Evolutionary conservation across 2,329 filamentous ascomycete species (phyloP).

Genomic region (Bertia moriformis): DNA sequence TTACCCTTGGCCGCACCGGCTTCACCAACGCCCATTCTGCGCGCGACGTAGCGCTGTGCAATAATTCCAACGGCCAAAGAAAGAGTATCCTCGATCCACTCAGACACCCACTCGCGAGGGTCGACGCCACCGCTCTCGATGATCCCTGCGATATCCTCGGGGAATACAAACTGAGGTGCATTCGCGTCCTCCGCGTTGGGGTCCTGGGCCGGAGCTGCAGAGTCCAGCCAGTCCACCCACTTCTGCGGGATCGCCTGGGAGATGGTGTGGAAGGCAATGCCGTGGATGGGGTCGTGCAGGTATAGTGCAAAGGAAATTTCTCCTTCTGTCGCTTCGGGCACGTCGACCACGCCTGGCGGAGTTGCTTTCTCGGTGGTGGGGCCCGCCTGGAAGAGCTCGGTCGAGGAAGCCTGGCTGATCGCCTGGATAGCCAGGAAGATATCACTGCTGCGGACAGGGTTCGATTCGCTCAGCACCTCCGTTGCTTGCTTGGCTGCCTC

Average conservation of each 20-base stretch:
- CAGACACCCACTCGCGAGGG: slow-evolving; percentile 88
- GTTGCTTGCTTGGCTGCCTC: slow-evolving; percentile 67
- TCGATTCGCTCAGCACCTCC: slow-evolving; percentile 65
- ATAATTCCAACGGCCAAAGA: slow-evolving; percentile 68
- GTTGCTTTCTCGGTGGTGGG: slow-evolving; percentile 36
- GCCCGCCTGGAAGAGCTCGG: slow-evolving; percentile 52
- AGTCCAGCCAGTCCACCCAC: slow-evolving; percentile 88
- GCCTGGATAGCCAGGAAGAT: slow-evolving; percentile 94
- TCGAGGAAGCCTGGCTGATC: slow-evolving; percentile 49
- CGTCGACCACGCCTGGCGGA: slow-evolving; percentile 32
- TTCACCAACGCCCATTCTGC: slow-evolving; percentile 89
- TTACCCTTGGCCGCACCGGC: slow-evolving; percentile 49
- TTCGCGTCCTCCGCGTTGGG: slow-evolving; percentile 20
- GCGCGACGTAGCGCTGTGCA: slow-evolving; percentile 86
- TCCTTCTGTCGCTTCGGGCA: slow-evolving; percentile 35
- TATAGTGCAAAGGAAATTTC: slow-evolving; percentile 63
- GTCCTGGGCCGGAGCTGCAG: slow-evolving; percentile 38
- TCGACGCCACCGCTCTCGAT: slow-evolving; percentile 65
- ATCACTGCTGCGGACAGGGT: slow-evolving; percentile 82
- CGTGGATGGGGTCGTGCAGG: slow-evolving; percentile 76
- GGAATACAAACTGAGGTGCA: slow-evolving; percentile 28
- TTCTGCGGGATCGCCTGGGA: slow-evolving; percentile 71
- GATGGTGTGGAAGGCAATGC: slow-evolving; percentile 70
- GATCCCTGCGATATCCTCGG: slow-evolving; percentile 77
- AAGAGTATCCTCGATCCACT: slow-evolving; percentile 87